Evolutionary conservation across 148 eudicot species (phyloP).

Genomic region (Chenopodium album): DNA sequence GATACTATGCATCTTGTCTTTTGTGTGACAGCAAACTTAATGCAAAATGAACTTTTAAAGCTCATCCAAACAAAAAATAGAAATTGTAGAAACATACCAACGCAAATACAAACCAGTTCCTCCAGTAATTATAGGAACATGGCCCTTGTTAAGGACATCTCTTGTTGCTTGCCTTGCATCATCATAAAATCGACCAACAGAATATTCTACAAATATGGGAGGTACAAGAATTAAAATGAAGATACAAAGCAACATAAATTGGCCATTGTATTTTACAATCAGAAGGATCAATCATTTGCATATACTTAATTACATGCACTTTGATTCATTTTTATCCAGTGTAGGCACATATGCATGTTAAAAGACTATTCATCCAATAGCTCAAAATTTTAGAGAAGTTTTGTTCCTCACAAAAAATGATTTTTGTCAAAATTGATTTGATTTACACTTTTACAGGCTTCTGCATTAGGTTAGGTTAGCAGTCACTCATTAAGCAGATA

Average conservation of each 20-base stretch:
- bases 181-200: slow-evolving; percentile 85
- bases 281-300: slow-evolving; percentile 12
- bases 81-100: slow-evolving; percentile 51
- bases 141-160: slow-evolving; percentile 69
- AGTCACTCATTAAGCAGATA: neutral
- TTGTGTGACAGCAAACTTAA: neutral
- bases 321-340: neutral
- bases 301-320: neutral
- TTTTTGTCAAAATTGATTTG: neutral
- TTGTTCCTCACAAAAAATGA: neutral
- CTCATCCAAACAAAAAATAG: neutral
- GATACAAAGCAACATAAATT: neutral
- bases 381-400: neutral
- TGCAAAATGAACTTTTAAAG: neutral
- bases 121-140: slow-evolving; percentile 88
- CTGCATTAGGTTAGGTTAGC: neutral
- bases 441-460: neutral
- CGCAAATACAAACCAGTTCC: slow-evolving; percentile 96
- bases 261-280: neutral
- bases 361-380: neutral
- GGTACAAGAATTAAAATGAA: neutral
- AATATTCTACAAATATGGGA: slow-evolving; percentile 51
- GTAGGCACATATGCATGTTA: neutral
- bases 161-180: slow-evolving; percentile 85
- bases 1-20: neutral